These are phyloP conservation scores for Shiraia bambusicola DNA, from an alignment of 2,329 filamentous ascomycete genomes.

Conservation along the genomic window DNA sequence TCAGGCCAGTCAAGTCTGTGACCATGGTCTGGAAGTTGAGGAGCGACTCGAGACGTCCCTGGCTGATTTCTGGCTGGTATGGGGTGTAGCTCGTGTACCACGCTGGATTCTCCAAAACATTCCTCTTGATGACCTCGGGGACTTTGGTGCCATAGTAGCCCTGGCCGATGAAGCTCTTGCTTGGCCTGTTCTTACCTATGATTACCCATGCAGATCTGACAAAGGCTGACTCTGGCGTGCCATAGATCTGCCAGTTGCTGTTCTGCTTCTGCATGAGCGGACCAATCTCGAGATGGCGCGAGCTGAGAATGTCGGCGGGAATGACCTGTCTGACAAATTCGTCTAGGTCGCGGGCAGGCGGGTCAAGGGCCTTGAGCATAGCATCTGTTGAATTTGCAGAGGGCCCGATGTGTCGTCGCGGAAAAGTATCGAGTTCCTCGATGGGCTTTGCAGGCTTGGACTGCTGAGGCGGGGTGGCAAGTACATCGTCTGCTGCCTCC, in stretches of 20 bases:
- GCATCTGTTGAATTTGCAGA: slow-evolving; percentile 66
- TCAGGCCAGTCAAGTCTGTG: slow-evolving; percentile 79
- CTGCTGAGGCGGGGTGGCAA: slow-evolving; percentile 29
- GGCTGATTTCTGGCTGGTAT: slow-evolving; percentile 96
- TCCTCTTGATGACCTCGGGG: slow-evolving; percentile 88
- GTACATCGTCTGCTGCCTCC: slow-evolving; percentile 31
- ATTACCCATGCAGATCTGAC: slow-evolving; percentile 56
- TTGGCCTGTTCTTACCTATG: slow-evolving; percentile 62
- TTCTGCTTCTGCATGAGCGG: slow-evolving; percentile 43
- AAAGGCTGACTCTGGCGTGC: slow-evolving; percentile 60
- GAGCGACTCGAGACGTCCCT: slow-evolving; percentile 86
- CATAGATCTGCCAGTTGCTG: slow-evolving; percentile 40
- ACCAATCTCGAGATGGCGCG: slow-evolving; percentile 60
- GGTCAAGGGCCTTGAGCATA: slow-evolving; percentile 80
- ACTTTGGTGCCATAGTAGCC: slow-evolving; percentile 88
- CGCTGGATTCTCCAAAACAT: slow-evolving; percentile 86
- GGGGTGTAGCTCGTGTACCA: slow-evolving; percentile 99
- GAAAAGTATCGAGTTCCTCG: slow-evolving; percentile 64
- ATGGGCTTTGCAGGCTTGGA: slow-evolving; percentile 32
- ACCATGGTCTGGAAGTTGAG: slow-evolving; percentile 96
- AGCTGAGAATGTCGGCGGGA: slow-evolving; percentile 74
- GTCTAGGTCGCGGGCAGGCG: slow-evolving; percentile 71
- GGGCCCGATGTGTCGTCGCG: slow-evolving; percentile 84
- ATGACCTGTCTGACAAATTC: slow-evolving; percentile 84
- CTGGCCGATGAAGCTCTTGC: slow-evolving; percentile 74